Base-by-base conservation (phyloP, 495 filamentous ascomycete genomes). In the Oleoguttula mirabilis region DNA sequence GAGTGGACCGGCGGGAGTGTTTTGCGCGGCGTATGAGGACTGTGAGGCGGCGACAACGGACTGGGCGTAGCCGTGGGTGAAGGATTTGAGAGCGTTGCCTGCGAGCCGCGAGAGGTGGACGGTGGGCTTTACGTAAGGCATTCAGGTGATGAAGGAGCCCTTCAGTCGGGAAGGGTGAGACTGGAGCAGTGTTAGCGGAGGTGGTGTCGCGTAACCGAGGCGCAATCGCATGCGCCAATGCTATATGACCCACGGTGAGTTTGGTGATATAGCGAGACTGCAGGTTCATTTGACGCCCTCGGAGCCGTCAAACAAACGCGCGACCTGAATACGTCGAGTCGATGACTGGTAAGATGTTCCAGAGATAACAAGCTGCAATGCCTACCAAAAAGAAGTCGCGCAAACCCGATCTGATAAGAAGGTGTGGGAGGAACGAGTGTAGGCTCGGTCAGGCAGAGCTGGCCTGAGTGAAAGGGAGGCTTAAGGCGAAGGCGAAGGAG, bases 1-100 rank as follows among this genome's bases (percentile, higher is more conserved):
- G n/a, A 53, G 50, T 3, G 45, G 30, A 32, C 52, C 39, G 32
- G 42, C 45, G 48, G 76, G 69, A 39, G 72, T 70, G 32, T 75
- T 80, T 5, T 78, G 68, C 34, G 85, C 86, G 59, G 86, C 76
- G 69, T 86, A 82, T 61, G 83, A 74, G n/a, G 80, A 79, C 56
- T 95, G 88, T 36, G 86, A 84, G 42, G 84, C 88, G 50, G 90
- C 90, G 63, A 96, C 88, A 66, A 98, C 79, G 51, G 88, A 92
- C 61, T 95, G 88, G 61, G 86, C 84, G 72, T 93, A 95, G 65
- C 88, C 88, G 74, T 94, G 85, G 60, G 85, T 88, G 62, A 96
- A 80, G 62, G 85, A 82, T 73, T 96, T 96, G 52, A 82, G 75
- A 59, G 94, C 80, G 77, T 83, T 88, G 69, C 88, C 84, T 34